These are phyloP conservation scores for Sequoiadendron giganteum DNA, from an alignment of 75 land plant species.

Conservation along the genomic window DNA sequence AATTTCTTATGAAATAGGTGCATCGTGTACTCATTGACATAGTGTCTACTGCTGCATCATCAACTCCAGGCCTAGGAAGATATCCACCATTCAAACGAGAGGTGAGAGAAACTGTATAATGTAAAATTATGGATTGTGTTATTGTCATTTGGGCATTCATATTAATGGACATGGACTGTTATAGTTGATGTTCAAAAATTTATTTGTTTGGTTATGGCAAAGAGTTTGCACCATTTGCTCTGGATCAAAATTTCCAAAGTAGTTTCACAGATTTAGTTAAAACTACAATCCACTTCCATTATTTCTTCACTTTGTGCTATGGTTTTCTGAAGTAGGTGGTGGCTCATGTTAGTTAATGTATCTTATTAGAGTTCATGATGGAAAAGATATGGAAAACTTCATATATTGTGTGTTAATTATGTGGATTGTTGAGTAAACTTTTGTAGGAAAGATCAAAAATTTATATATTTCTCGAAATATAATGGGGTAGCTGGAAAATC, in stretches of 20 bases:
- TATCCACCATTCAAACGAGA: constrained; percentile 97
- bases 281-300: background rate
- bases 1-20: constrained; percentile 48
- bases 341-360: background rate
- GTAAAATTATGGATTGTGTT: background rate
- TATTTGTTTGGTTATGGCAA: background rate
- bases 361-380: background rate
- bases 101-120: constrained; percentile 37
- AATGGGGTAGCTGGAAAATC: background rate
- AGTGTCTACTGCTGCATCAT: constrained; percentile 85
- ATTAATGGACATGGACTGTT: background rate
- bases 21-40: constrained; percentile 89
- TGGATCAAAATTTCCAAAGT: background rate
- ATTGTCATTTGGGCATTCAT: background rate
- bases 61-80: constrained; percentile 91
- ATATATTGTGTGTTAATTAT: background rate
- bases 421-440: background rate
- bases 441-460: background rate
- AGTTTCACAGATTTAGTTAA: background rate
- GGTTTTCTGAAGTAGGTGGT: background rate
- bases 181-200: background rate
- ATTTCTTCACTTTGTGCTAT: background rate
- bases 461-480: background rate
- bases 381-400: background rate
- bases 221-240: background rate